Evolutionary conservation across 805 yeast species (phyloP), one percentile per base, ranked within the genome.

Genomic region (Gaillardinia entomophila): DNA sequence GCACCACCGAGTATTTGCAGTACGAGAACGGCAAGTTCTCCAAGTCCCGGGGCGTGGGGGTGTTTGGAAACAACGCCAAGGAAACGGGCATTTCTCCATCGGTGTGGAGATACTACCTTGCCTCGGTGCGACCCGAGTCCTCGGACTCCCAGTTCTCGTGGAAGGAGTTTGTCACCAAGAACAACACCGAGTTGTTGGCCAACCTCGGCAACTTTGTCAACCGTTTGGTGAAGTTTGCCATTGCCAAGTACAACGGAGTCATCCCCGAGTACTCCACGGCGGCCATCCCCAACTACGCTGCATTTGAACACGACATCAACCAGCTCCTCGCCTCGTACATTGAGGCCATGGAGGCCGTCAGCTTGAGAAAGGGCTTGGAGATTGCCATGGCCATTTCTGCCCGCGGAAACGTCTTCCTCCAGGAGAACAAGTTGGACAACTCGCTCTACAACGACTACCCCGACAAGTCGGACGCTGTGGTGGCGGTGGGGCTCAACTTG

Each of bases 11-110:
- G 65, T 92, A 92, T 56, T 71, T 92, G 52, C 97, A 92, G 62
- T 92, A 92, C 53, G 99, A 92, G 68, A 94, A 90, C 41, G 98
- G 98, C 44, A 92, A 92, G 62, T 92, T 92, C 68, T 90, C 97
- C 35, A 92, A 92, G 66, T 86, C 96, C n/a, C 79, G 98, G 65
- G 92, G 92, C 47, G 75, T 90, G 40, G 99, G 99, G 62, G 99
- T 92, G 27, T 92, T 92, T 54, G 99, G 99, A 55, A 90, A 90
- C 66, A 89, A 86, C 53, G 99, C 97, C 26, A 78, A 87, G 62
- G 96, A 85, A 24, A 85, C 95, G 24, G 96, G 96, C 25, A 61
- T 92, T 22, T 69, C 94, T 3, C 79, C 97, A 28, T 82, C 95
- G 27, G 97, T 92, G 26, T 92, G 98, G 98, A 80, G 99, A 73